phyloP scores from a whole-genome alignment of 768 basidiomycete genomes.

The Termitomyces sp. region DNA sequence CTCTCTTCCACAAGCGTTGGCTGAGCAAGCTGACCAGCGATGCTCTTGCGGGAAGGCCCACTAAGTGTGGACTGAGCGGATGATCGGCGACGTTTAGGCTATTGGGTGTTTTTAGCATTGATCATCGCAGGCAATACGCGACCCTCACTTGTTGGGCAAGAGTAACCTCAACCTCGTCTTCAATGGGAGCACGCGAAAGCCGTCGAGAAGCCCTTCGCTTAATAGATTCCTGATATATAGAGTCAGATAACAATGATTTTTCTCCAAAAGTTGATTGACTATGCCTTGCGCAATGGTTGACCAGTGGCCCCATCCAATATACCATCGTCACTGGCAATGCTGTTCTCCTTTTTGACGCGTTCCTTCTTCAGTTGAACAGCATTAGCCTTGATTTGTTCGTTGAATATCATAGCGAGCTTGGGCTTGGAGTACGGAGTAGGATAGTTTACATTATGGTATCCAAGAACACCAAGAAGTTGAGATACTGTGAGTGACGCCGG shows the following conservation, averaged over 20 bases:
- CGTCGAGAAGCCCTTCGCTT: slow-evolving; percentile 61
- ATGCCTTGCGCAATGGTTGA: slow-evolving; percentile 39
- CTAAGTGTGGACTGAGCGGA: slow-evolving; percentile 73
- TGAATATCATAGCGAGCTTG: slow-evolving; percentile 74
- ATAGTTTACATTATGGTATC: slow-evolving; percentile 72
- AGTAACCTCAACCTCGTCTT: slow-evolving; percentile 43
- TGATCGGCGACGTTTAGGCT: slow-evolving; percentile 80
- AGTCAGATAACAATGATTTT: slow-evolving; percentile 8
- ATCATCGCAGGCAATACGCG: neutral
- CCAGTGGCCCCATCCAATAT: slow-evolving; percentile 84
- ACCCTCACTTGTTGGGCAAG: slow-evolving; percentile 57
- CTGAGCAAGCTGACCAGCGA: slow-evolving; percentile 36
- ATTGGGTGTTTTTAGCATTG: slow-evolving; percentile 6
- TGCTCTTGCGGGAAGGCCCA: slow-evolving; percentile 34
- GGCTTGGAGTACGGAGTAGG: slow-evolving; percentile 75
- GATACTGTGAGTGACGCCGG: slow-evolving; percentile 70
- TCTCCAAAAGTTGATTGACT: neutral
- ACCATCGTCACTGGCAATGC: slow-evolving; percentile 75
- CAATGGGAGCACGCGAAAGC: slow-evolving; percentile 52
- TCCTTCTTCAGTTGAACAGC: slow-evolving; percentile 58
- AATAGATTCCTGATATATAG: slow-evolving; percentile 15
- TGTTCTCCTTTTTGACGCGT: slow-evolving; percentile 60
- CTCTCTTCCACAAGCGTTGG: slow-evolving; percentile 65
- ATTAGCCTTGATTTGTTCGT: slow-evolving; percentile 68
- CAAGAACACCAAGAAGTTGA: slow-evolving; percentile 76